These are phyloP conservation scores for Coleophoma cylindrospora DNA, from an alignment of 2,329 filamentous ascomycete genomes.

Conservation along the genomic window DNA sequence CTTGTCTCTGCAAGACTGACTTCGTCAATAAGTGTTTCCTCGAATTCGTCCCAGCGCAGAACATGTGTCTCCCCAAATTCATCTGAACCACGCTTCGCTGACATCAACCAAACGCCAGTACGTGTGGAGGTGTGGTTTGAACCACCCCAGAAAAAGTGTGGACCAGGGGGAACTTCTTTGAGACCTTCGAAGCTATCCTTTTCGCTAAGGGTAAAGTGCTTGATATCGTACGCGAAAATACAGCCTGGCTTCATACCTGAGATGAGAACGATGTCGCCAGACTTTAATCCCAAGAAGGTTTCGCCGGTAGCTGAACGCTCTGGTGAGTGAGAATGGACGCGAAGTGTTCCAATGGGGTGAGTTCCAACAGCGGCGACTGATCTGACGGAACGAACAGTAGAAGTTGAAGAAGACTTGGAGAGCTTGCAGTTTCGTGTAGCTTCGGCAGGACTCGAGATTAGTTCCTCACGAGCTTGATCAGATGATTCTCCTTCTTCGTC, in stretches of 20 bases:
- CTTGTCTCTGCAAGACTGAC: slow-evolving; percentile 37
- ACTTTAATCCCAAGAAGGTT: slow-evolving; percentile 17
- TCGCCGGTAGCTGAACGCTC: slow-evolving; percentile 4
- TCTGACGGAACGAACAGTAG: slow-evolving; percentile 12
- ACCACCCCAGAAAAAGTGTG: slow-evolving; percentile 56
- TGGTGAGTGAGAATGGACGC: slow-evolving; percentile 28
- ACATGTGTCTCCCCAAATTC: slow-evolving; percentile 31
- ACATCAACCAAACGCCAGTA: slow-evolving; percentile 51
- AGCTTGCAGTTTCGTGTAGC: slow-evolving; percentile 10
- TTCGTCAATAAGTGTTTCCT: slow-evolving; percentile 48
- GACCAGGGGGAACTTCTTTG: slow-evolving; percentile 46
- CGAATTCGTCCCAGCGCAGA: slow-evolving; percentile 50
- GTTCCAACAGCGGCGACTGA: slow-evolving; percentile 28
- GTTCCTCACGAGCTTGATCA: slow-evolving; percentile 3
- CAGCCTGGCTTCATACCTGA: slow-evolving; percentile 38
- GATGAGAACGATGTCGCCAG: slow-evolving; percentile 45
- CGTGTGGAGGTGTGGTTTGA: slow-evolving; percentile 43
- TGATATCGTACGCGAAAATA: slow-evolving; percentile 25
- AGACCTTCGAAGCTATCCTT: slow-evolving; percentile 47
- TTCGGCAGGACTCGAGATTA: slow-evolving; percentile 6
- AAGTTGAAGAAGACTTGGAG: slow-evolving; percentile 17
- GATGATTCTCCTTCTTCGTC: slow-evolving; percentile 6
- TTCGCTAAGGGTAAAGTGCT: slow-evolving; percentile 41
- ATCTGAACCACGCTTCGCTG: slow-evolving; percentile 12
- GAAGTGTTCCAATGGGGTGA: slow-evolving; percentile 36